These are phyloP conservation scores for Crithidia bombi DNA, from an alignment of 208 protist species.

Conservation along the genomic window DNA sequence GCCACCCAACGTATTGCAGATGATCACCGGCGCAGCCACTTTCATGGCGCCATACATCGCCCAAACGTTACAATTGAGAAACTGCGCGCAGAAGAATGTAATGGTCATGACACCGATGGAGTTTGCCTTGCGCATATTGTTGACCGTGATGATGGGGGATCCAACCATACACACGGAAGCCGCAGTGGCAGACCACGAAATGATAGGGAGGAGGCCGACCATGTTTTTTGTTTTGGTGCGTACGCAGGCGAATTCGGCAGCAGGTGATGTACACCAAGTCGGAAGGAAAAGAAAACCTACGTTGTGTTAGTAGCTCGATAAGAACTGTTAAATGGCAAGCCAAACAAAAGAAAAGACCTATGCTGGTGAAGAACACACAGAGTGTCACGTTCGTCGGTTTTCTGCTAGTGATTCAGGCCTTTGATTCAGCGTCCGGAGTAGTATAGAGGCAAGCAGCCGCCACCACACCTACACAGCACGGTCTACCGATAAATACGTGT, in stretches of 20 bases:
- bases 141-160: slow-evolving; percentile 58
- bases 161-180: slow-evolving; percentile 59
- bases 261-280: background rate
- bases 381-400: background rate
- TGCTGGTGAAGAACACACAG: background rate
- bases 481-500: too few species aligned
- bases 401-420: background rate
- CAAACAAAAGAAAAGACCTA: background rate
- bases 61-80: slow-evolving; percentile 69
- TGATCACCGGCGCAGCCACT: slow-evolving; percentile 38
- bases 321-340: background rate
- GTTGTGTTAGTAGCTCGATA: background rate
- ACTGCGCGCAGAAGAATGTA: slow-evolving; percentile 72
- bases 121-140: slow-evolving; percentile 39
- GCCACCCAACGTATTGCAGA: slow-evolving; percentile 55
- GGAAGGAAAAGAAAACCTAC: background rate
- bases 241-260: too few species aligned
- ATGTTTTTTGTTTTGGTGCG: slow-evolving; percentile 11
- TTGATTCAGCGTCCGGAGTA: too few species aligned
- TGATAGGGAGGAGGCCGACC: slow-evolving; percentile 38
- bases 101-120: slow-evolving; percentile 60
- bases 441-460: background rate
- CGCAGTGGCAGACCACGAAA: slow-evolving; percentile 45
- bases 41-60: slow-evolving; percentile 60
- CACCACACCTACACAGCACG: too few species aligned